A percentile compares a stretch with the other conserved stretches of the same genome.
Conservation (phyloP, 768 basidiomycete genomes). For the Daedaleopsis nitida region DNA sequence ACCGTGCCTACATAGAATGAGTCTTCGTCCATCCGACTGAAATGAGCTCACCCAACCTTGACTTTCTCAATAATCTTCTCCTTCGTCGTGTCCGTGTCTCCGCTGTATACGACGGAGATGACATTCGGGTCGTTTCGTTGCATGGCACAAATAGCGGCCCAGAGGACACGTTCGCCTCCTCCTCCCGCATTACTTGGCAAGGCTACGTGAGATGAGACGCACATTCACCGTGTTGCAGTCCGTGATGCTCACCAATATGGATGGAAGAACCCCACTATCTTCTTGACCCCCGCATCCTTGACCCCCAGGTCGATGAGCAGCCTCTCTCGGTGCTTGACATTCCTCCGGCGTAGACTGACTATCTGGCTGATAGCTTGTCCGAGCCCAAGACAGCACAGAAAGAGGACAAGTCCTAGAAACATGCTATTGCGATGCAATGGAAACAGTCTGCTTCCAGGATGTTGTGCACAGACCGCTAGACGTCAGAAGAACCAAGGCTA, state of each 20-base stretch:
- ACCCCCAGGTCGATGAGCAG: conserved; percentile 3
- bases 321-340: conserved; percentile 1
- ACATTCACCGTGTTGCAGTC: background rate
- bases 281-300: conserved; percentile 18
- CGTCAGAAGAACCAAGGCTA: too few species aligned
- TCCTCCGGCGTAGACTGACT: conserved; percentile 10
- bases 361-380: conserved; percentile 8
- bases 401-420: conserved; percentile 5
- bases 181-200: conserved; percentile 86
- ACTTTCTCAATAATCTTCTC: conserved; percentile 80
- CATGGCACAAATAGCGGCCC: conserved; percentile 82
- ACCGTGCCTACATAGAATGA: conserved; percentile 57
- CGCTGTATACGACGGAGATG: conserved; percentile 84
- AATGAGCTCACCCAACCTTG: conserved; percentile 47
- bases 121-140: conserved; percentile 68
- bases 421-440: background rate
- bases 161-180: conserved; percentile 94
- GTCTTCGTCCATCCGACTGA: background rate
- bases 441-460: too few species aligned
- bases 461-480: too few species aligned
- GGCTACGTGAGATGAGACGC: conserved; percentile 28
- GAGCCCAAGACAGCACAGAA: background rate
- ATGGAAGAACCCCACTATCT: conserved; percentile 86
- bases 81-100: conserved; percentile 82
- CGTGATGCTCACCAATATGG: conserved; percentile 79